Percentiles rank a stretch among this genome's conserved stretches.
Conservation (phyloP, 2,329 filamentous ascomycete genomes). For the Orbilia blumenaviensis region DNA sequence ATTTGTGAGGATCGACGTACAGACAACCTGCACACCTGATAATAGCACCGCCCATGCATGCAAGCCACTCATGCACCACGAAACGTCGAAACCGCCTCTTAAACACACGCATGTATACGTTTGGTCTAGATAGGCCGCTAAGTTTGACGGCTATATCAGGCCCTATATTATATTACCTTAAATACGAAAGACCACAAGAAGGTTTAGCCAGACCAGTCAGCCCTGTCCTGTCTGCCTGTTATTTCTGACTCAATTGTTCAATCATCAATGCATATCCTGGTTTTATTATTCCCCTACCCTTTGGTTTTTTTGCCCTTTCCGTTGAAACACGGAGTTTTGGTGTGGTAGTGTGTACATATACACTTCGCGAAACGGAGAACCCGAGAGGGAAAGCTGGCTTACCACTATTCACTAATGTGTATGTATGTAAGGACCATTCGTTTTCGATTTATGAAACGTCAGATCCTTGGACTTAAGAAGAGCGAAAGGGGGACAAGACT, state of each 20-base stretch:
- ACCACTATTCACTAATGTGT: no score
- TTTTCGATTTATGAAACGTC: slow-evolving; percentile 1
- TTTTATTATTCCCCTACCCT: no score
- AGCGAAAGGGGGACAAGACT: no score
- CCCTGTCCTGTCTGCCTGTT: no score
- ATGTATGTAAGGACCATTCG: no score
- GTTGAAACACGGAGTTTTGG: neutral
- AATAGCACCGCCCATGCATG: slow-evolving; percentile 11
- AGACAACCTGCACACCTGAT: no score
- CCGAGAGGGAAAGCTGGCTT: neutral
- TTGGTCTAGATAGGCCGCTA: neutral
- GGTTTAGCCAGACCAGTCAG: neutral
- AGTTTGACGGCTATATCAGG: neutral
- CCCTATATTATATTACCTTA: neutral
- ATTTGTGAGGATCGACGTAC: neutral
- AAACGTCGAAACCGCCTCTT: slow-evolving; percentile 5
- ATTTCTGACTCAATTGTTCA: slow-evolving; percentile 23
- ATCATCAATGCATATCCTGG: slow-evolving; percentile 10
- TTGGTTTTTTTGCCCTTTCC: no score
- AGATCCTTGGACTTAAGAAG: neutral
- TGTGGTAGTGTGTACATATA: neutral
- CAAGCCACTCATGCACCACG: neutral
- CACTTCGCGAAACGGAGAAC: neutral
- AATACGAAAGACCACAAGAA: no score
- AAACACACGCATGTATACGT: no score